Base-by-base conservation (phyloP, 2,329 filamentous ascomycete species). In the Monilinia fructicola region DNA sequence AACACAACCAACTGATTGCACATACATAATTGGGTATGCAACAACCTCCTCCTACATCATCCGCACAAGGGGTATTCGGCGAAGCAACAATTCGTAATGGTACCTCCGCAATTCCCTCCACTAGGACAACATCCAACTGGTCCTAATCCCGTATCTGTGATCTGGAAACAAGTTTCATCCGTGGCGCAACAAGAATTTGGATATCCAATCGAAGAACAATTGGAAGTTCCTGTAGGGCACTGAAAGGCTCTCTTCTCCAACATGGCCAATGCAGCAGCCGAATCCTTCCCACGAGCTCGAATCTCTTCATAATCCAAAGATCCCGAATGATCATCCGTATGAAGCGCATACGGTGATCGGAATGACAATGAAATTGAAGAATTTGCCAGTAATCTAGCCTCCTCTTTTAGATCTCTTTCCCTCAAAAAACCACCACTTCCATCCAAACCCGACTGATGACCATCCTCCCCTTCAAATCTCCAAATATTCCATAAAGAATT, bases 111-210 rank as follows among this genome's bases (percentile, higher is more conserved):
- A 7, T 77, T 83, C 54, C 81, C 79, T 4, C 90, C 90, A 46
- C 80, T 74, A 0, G 89, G 89, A 78, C 91, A 95, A 77, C 91
- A 95, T 3, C 90, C 91, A 2, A 94, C 86, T 54, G 85, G 84
- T 10, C 89, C 89, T 38, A 88, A 80, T 0, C 83, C 84, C 7
- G 84, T 84, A 75, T 90, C 85, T 42, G 82, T 76, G 5, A 92
- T 86, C 31, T 79, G 77, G 56, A 90, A 86, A 75, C 91, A 95
- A 10, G 82, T 85, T 71, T 89, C 87, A 21, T 81, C 83, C n/a
- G 81, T 80, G 28, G 82, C 79, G 76, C 91, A 95, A 79, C 91
- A 95, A 77, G 88, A 90, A 76, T 92, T 85, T 1, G 89, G 85
- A 55, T 85, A 83, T 10, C 84, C 85, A 71, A 92, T 88, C 23